Conservation (phyloP, 2,329 filamentous ascomycete species). For the Aspergillus sp. region DNA sequence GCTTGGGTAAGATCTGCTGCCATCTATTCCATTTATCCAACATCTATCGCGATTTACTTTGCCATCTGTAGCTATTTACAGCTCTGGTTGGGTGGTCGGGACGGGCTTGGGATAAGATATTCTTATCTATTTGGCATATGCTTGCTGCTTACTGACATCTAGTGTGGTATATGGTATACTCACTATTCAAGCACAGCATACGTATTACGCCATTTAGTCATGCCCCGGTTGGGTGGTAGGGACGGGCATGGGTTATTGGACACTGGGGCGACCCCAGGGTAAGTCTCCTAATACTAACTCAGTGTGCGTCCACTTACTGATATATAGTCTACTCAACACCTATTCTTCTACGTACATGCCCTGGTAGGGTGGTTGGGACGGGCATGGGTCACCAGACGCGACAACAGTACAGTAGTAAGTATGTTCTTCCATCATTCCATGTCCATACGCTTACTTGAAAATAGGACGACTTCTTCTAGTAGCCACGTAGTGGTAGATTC, state of each 20-base stretch:
- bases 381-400: slow-evolving; percentile 8
- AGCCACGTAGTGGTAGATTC: too few relatives aligned
- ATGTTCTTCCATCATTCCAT: too few relatives aligned
- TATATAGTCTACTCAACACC: too few relatives aligned
- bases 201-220: neutral
- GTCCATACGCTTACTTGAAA: too few relatives aligned
- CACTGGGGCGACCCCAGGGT: neutral
- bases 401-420: too few relatives aligned
- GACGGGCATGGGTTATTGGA: slow-evolving; percentile 15
- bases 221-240: slow-evolving; percentile 14
- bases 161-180: too few relatives aligned
- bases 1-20: slow-evolving; percentile 2
- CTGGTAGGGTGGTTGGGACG: slow-evolving; percentile 15
- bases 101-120: neutral
- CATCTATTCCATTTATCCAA: too few relatives aligned
- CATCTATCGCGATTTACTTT: neutral
- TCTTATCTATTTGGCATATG: too few relatives aligned
- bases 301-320: too few relatives aligned
- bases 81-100: neutral
- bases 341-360: neutral
- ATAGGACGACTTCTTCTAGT: too few relatives aligned
- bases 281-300: neutral
- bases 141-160: too few relatives aligned
- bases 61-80: neutral
- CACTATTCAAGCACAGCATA: neutral